Percentiles rank a stretch among this genome's conserved stretches.
Evolutionary conservation across 257 asterid genomes (phyloP).

Genomic region (Capsicum rhomboideum): DNA sequence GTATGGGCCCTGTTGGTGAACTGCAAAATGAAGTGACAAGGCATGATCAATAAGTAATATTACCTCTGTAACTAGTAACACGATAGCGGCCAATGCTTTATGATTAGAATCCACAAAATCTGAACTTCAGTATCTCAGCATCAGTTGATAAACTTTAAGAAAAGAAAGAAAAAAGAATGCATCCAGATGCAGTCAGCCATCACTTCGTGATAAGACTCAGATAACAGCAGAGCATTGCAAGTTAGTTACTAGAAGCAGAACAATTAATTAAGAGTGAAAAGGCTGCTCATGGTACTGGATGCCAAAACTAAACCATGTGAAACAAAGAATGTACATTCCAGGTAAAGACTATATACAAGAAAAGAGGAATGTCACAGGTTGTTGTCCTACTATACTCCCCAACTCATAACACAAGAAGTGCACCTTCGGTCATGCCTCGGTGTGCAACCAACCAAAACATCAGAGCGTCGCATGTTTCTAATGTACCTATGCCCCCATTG

Average conservation of each 20-base stretch:
- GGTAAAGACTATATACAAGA: background rate
- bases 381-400: background rate
- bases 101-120: background rate
- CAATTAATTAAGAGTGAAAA: background rate
- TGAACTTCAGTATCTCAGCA: background rate
- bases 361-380: background rate
- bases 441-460: background rate
- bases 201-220: background rate
- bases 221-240: background rate
- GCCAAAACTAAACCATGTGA: background rate
- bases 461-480: background rate
- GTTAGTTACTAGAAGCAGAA: background rate
- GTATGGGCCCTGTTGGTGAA: slow-evolving; percentile 80
- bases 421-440: background rate
- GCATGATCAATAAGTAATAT: background rate
- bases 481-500: background rate
- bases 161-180: background rate
- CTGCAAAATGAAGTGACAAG: slow-evolving; percentile 23
- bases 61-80: background rate
- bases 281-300: background rate
- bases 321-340: background rate
- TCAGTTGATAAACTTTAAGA: background rate
- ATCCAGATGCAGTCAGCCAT: background rate
- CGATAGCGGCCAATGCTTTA: background rate
- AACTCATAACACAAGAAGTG: background rate